These are phyloP conservation scores for Mucor irregularis DNA, from an alignment of 371 early-diverging fungal genomes.

Conservation along the genomic window DNA sequence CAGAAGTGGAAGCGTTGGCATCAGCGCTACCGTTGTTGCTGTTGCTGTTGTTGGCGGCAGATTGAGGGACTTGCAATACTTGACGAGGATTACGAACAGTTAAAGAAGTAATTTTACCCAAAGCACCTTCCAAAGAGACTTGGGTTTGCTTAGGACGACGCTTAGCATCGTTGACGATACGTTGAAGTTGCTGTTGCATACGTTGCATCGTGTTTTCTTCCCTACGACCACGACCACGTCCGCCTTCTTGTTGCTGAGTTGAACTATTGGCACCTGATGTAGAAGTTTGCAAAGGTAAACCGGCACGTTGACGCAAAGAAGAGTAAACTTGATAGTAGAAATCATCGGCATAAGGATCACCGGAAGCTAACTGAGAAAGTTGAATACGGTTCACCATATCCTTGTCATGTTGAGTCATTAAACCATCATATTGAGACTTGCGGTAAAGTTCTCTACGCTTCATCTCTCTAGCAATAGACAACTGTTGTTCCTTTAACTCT, in stretches of 20 bases:
- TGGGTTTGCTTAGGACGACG: constrained; percentile 80
- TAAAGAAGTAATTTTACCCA: constrained; percentile 89
- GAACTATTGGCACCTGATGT: neutral
- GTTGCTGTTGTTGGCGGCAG: too few species aligned
- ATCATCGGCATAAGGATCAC: constrained; percentile 89
- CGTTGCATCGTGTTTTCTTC: constrained; percentile 65
- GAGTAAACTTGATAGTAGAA: constrained; percentile 93
- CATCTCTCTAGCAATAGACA: constrained; percentile 39
- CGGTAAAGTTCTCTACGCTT: constrained; percentile 48
- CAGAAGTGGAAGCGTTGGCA: neutral
- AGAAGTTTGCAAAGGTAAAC: constrained; percentile 40
- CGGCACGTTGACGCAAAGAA: constrained; percentile 67
- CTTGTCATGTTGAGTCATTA: constrained; percentile 94
- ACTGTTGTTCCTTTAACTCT: constrained; percentile 30
- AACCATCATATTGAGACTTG: constrained; percentile 74
- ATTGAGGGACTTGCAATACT: constrained; percentile 70
- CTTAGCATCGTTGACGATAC: constrained; percentile 89
- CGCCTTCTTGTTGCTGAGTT: constrained; percentile 7
- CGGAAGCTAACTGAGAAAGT: constrained; percentile 88
- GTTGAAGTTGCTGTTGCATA: constrained; percentile 92
- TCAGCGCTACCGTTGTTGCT: neutral
- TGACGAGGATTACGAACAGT: constrained; percentile 90
- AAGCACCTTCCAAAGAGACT: constrained; percentile 91
- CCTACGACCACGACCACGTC: constrained; percentile 34
- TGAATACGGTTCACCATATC: constrained; percentile 91